Evolutionary conservation across 2,329 filamentous ascomycete genomes (phyloP), one percentile per base, ranked within the genome.

Genomic region (Pseudogymnoascus sp.): DNA sequence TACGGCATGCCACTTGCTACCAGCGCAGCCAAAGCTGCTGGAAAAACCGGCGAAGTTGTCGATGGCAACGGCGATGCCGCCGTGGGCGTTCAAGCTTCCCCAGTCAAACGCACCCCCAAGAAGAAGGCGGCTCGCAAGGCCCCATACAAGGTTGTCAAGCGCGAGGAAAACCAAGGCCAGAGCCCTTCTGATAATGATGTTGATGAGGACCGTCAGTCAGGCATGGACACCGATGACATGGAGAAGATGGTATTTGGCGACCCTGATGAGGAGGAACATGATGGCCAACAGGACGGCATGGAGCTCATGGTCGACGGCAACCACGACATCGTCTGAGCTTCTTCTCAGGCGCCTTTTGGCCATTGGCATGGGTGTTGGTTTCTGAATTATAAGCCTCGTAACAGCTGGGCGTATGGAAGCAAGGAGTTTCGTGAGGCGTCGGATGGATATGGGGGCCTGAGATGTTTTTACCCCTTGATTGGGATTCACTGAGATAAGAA

Each of bases 1-100:
- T 70, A 67, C 11, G 58, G 63, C 25, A 30, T 69, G 35, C 60
- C 63, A 6, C 62, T 70, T 16, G 59, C 36, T 3, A 37, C 58
- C 5, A 60, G 62, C n/a, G 38, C 37, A 22, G 28, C 57, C 35
- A 57, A 38, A 7, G 36, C 8, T 11, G 41, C 14, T 18, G 50
- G 20, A 8, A 39, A 30, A 4, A 37, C 30, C 12, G 18, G 18
- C 4, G 8, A 25, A 5, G 59, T 38, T 20, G 38, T 30, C 30
- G 61, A 62, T 20, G 59, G 60, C 37, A 61, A 50, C 59, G 47
- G 47, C 47, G 39, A 54, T 25, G 41, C 16, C 11, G 28, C 47
- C 16, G n/a, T 54, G 9, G 28, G 47, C 28, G 33, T 28, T 2
- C 47, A 54, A 33, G 28, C 47, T 14, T 54, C 47, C 28, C 47